Conservation (phyloP, 805 yeast genomes). For the Novakomyces olei region DNA sequence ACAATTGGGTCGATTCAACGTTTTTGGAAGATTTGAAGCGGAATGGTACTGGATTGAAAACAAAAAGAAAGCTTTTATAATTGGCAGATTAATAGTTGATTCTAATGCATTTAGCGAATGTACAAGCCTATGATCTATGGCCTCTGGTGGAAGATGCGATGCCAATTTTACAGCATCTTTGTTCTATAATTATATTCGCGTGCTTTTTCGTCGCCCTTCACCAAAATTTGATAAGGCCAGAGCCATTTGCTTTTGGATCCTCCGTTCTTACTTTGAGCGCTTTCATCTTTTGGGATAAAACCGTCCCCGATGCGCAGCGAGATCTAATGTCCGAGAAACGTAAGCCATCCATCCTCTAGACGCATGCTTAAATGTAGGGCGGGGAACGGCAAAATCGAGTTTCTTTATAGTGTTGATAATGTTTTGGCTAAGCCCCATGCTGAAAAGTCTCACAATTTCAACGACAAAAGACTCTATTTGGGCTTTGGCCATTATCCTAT, state of each 20-base stretch:
- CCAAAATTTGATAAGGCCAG: slow-evolving; percentile 26
- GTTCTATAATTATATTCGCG: slow-evolving; percentile 38
- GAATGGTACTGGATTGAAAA: too few relatives aligned
- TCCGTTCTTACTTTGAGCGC: slow-evolving; percentile 15
- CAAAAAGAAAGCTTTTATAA: too few relatives aligned
- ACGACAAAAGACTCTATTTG: slow-evolving; percentile 88
- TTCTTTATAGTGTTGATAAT: slow-evolving; percentile 45
- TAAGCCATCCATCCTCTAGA: too few relatives aligned
- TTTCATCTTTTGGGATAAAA: too few relatives aligned
- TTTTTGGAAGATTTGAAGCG: slow-evolving; percentile 63
- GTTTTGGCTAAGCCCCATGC: slow-evolving; percentile 66
- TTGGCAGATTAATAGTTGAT: too few relatives aligned
- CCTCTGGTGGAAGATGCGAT: slow-evolving; percentile 52
- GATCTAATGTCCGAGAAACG: too few relatives aligned
- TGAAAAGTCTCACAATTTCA: slow-evolving; percentile 67
- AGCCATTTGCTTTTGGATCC: slow-evolving; percentile 37
- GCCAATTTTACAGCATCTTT: slow-evolving; percentile 41
- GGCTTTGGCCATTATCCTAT: slow-evolving; percentile 70
- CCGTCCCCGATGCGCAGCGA: too few relatives aligned
- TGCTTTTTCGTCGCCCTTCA: slow-evolving; percentile 36
- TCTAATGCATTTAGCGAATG: too few relatives aligned
- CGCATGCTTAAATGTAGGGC: too few relatives aligned
- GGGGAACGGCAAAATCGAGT: too few relatives aligned
- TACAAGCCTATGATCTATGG: slow-evolving; percentile 39
- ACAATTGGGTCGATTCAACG: slow-evolving; percentile 65